These are phyloP conservation scores for Drechmeria coniospora DNA, from an alignment of 2,329 filamentous ascomycete genomes.

Conservation along the genomic window DNA sequence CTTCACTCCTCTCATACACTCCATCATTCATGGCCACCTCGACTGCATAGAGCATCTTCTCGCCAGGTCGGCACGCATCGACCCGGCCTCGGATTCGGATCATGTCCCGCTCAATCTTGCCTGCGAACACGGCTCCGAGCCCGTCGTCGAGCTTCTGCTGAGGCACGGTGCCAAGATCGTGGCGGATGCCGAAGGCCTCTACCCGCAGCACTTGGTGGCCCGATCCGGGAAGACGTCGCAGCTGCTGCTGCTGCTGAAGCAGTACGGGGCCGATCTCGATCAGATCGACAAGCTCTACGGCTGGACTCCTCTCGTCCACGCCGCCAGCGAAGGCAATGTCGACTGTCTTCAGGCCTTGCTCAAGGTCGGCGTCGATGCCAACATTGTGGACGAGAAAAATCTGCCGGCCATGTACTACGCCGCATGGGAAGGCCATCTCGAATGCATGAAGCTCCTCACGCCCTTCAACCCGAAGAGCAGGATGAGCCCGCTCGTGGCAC, in stretches of 20 bases:
- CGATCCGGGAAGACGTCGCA: conserved; percentile 71
- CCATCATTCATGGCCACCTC: conserved; percentile 76
- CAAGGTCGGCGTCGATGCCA: conserved; percentile 61
- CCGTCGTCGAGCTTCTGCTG: conserved; percentile 73
- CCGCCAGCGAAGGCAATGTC: conserved; percentile 89
- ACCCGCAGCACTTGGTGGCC: conserved; percentile 91
- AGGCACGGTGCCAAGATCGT: conserved; percentile 67
- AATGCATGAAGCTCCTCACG: conserved; percentile 81
- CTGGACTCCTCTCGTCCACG: conserved; percentile 93
- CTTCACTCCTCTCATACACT: conserved; percentile 89
- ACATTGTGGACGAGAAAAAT: conserved; percentile 78
- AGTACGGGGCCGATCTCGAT: conserved; percentile 78
- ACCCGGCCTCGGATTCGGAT: conserved; percentile 72
- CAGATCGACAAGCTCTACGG: conserved; percentile 92
- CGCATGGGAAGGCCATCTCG: conserved; percentile 90
- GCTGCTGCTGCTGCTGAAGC: conserved; percentile 63
- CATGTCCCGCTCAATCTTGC: conserved; percentile 90
- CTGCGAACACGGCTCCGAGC: conserved; percentile 79
- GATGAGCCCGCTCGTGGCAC: conserved; percentile 28
- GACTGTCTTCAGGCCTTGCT: conserved; percentile 72
- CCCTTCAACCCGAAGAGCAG: conserved; percentile 33
- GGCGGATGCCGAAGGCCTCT: conserved; percentile 91
- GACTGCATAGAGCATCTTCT: conserved; percentile 69
- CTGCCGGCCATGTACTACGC: conserved; percentile 96
- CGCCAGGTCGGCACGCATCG: conserved; percentile 63